Percentiles rank a stretch among this genome's conserved stretches.
These are phyloP conservation scores for Annona cherimola DNA, from an alignment of 164 flowering plant genomes.

Conservation along the genomic window DNA sequence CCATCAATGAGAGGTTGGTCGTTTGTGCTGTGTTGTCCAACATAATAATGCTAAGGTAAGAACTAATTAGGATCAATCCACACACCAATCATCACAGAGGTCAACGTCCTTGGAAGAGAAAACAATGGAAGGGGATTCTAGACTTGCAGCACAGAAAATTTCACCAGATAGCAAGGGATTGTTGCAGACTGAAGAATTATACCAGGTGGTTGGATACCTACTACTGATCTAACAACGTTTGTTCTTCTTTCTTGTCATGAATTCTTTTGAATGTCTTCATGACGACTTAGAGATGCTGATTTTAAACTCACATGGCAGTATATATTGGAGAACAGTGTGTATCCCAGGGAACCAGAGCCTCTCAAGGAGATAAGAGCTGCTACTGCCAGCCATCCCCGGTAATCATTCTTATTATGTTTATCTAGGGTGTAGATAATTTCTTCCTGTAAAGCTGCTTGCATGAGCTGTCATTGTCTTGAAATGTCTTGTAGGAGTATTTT, in stretches of 20 bases:
- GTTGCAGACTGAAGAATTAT: slow-evolving; percentile 2
- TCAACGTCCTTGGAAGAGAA: background rate
- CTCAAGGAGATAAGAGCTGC: slow-evolving; percentile 17
- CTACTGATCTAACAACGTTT: no score
- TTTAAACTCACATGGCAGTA: slow-evolving; percentile 13
- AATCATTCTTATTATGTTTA: no score
- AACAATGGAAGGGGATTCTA: slow-evolving; percentile 5
- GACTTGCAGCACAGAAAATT: background rate
- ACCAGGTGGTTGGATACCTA: no score
- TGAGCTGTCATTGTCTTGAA: no score
- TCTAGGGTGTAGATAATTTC: no score
- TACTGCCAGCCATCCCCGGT: slow-evolving; percentile 11
- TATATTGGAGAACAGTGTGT: slow-evolving; percentile 24
- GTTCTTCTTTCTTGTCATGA: no score
- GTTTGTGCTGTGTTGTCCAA: background rate
- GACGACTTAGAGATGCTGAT: background rate
- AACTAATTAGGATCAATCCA: background rate
- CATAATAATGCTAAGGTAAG: background rate
- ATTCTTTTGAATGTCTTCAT: background rate
- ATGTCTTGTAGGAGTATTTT: slow-evolving; percentile 25
- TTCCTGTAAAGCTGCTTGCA: background rate
- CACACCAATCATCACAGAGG: background rate
- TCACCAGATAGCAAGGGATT: background rate
- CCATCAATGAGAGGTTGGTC: background rate
- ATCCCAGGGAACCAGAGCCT: slow-evolving; percentile 19